Evolutionary conservation across 2,329 filamentous ascomycete genomes (phyloP), one percentile per base, ranked within the genome.

Genomic region (Xylariomycetidae sp.): DNA sequence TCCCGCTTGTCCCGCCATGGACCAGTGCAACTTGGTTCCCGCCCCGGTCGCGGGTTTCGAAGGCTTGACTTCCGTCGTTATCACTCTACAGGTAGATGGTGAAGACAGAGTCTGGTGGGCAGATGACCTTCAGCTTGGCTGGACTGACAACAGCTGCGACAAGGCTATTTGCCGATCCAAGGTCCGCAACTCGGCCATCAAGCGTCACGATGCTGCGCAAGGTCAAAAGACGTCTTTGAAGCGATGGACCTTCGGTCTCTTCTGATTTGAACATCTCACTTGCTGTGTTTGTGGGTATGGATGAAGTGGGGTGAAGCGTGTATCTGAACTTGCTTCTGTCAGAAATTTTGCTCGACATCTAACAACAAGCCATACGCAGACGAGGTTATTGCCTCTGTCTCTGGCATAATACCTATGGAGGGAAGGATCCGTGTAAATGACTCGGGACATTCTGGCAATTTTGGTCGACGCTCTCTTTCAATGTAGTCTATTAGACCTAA

Each of bases 71-170:
- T 57, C 59, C 3, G 38, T 72, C 45, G 56, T 56, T 7, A 51
- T 70, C 26, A 57, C 61, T n/a, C 48, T 63, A 10, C 59, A 56
- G n/a, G 57, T 57, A n/a, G 49, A 50, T n/a, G 51, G 48, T 4
- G 36, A 58, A 20, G 48, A 57, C n/a, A 56, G 51, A 36, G 53
- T 51, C 8, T 70, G 67, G 66, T 72, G 65, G 64, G 61, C 61
- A 31, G 67, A 71, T 42, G 62, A 71, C 44, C 34, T 70, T 16
- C 38, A 53, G 5, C 45, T 70, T 37, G 57, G 59, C 6, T 70
- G 67, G 67, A 60, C 51, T 20, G 53, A 70, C 45, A 59, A 62
- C 34, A 54, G 45, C 27, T 70, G 66, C 42, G 40, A 50, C 7
- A 49, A 54, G 9, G 60, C 62, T 6, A 25, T 50, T 8, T 67